A percentile compares a stretch with the other conserved stretches of the same genome.
phyloP scores from a whole-genome alignment of 2,329 filamentous ascomycete genomes.

The Aureobasidium sp. region DNA sequence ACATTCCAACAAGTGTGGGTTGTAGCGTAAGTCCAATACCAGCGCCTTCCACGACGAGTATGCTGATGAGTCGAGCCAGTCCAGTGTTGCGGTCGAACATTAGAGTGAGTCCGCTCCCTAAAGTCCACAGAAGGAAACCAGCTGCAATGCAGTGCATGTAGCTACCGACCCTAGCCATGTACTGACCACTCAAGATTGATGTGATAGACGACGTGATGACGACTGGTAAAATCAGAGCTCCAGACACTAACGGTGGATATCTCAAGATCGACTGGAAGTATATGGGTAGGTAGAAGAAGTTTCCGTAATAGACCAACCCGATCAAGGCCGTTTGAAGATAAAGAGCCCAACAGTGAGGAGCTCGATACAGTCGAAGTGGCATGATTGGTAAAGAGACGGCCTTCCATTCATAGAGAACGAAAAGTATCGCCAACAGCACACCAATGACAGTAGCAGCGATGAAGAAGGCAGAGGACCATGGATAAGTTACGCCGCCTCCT shows the following conservation, averaged over 20 bases:
- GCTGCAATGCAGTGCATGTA: constrained; percentile 35
- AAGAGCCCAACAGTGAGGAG: neutral
- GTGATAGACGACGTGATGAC: constrained; percentile 33
- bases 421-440: constrained; percentile 34
- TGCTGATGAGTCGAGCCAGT: neutral
- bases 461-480: constrained; percentile 48
- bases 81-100: neutral
- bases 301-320: constrained; percentile 43
- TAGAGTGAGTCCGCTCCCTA: constrained; percentile 18
- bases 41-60: constrained; percentile 27
- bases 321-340: constrained; percentile 47
- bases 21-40: constrained; percentile 28
- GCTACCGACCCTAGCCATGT: constrained; percentile 27
- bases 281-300: constrained; percentile 44
- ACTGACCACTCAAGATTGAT: constrained; percentile 44
- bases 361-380: constrained; percentile 25
- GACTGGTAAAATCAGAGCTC: constrained; percentile 35
- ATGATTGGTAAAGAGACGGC: constrained; percentile 41
- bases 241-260: constrained; percentile 37
- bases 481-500: constrained; percentile 48
- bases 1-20: constrained; percentile 30
- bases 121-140: constrained; percentile 29
- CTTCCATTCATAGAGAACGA: constrained; percentile 47
- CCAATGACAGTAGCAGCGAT: constrained; percentile 48
- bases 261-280: constrained; percentile 43